Evolutionary conservation across 306 rosid genomes (phyloP).

Genomic region (Prunus mume): DNA sequence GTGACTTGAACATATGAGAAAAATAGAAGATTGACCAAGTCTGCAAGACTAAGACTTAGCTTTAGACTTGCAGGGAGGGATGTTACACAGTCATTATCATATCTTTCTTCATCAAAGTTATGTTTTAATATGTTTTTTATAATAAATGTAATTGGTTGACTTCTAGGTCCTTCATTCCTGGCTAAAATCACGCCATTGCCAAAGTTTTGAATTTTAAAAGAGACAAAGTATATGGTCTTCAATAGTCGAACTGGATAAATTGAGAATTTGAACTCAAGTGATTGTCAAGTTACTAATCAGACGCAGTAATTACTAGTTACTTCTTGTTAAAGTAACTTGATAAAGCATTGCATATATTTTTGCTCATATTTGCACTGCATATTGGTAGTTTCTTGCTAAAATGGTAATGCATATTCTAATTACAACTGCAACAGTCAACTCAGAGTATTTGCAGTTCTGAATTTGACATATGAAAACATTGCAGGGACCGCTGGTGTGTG

Average conservation of each 20-base stretch:
- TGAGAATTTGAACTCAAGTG: not conserved
- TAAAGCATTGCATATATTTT: not conserved
- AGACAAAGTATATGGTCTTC: not conserved
- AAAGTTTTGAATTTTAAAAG: not conserved
- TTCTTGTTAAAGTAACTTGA: not conserved
- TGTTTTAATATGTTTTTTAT: not conserved
- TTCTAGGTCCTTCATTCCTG: not conserved
- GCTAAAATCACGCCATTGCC: conserved; percentile 1
- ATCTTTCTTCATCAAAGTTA: not conserved
- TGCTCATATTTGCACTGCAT: too few species aligned
- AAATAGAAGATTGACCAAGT: not conserved
- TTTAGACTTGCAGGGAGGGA: not conserved
- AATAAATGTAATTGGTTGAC: not conserved
- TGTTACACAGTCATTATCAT: not conserved
- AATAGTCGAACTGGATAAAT: not conserved
- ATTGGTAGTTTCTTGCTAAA: too few species aligned
- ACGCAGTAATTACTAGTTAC: not conserved
- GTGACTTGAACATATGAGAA: conserved; percentile 5
- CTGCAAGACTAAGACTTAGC: not conserved
- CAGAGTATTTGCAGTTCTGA: not conserved
- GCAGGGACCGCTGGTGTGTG: conserved; percentile 97
- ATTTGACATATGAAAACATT: conserved; percentile 7
- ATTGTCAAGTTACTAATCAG: not conserved
- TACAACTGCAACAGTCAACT: not conserved
- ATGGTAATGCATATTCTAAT: too few species aligned